Percentiles rank a stretch among this genome's conserved stretches.
These are phyloP conservation scores for Acanthamoeba polyphaga DNA, from an alignment of 208 protist genomes.

Conservation along the genomic window DNA sequence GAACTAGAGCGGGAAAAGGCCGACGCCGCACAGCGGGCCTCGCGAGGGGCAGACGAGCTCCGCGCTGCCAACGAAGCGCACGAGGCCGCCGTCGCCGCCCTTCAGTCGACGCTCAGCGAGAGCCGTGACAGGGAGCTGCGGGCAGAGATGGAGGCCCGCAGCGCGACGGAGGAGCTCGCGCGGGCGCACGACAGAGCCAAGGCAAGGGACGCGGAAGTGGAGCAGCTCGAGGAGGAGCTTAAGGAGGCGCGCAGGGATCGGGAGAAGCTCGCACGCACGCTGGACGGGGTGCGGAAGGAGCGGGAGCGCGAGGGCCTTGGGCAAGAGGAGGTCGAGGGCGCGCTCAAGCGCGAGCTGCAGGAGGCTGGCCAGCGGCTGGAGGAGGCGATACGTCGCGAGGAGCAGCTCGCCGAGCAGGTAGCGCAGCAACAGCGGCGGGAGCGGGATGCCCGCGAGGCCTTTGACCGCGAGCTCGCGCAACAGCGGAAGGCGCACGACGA, in stretches of 20 bases:
- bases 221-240: not conserved
- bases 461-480: not conserved
- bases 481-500: not conserved
- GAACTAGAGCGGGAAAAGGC: not conserved
- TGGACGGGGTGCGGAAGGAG: not conserved
- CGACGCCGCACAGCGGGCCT: not conserved
- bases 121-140: not conserved
- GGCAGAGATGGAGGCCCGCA: not conserved
- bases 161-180: not conserved
- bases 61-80: not conserved
- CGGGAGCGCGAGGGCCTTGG: not conserved
- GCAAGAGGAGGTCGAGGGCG: not conserved
- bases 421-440: not conserved
- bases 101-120: not conserved
- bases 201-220: not conserved
- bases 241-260: not conserved
- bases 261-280: constrained; percentile 3
- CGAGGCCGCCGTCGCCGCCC: not conserved
- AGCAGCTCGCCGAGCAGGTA: not conserved
- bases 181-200: not conserved
- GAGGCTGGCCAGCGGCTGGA: not conserved
- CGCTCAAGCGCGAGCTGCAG: constrained; percentile 7
- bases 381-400: constrained; percentile 1
- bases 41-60: not conserved
- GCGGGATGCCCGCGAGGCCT: not conserved